Percentiles rank a stretch among this genome's conserved stretches.
Conservation (phyloP, 495 filamentous ascomycete genomes). For the Penicillium nucicola region DNA sequence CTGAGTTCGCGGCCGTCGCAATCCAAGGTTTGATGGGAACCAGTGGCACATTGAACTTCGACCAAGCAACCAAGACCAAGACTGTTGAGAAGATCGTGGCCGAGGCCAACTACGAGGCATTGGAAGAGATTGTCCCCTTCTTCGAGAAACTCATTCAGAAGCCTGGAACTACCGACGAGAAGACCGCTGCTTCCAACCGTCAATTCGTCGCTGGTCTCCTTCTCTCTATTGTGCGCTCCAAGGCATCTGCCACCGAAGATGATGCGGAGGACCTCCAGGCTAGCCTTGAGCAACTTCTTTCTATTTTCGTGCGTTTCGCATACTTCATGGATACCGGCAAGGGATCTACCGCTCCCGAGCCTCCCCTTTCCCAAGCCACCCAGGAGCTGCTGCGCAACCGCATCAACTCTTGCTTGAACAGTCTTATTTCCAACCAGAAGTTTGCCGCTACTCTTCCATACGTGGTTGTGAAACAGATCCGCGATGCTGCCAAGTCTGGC, state of each 20-base stretch:
- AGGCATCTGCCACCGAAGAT: constrained; percentile 29
- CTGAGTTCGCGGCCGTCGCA: constrained; percentile 55
- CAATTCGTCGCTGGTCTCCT: constrained; percentile 49
- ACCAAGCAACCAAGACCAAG: constrained; percentile 83
- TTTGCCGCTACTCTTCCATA: constrained; percentile 49
- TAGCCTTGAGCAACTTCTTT: constrained; percentile 39
- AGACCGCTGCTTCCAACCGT: constrained; percentile 42
- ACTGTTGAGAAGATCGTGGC: constrained; percentile 74
- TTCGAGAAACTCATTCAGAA: constrained; percentile 38
- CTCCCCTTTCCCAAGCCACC: constrained; percentile 54
- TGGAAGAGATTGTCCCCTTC: constrained; percentile 39
- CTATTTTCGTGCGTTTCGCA: constrained; percentile 40
- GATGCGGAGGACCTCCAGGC: constrained; percentile 28
- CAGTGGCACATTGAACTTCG: constrained; percentile 73
- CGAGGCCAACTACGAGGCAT: constrained; percentile 50
- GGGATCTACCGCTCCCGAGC: constrained; percentile 28
- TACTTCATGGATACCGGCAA: constrained; percentile 35
- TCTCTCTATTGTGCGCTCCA: constrained; percentile 41
- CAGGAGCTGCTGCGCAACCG: constrained; percentile 66
- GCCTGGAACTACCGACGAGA: constrained; percentile 41
- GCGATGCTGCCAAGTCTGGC: constrained; percentile 37
- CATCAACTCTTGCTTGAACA: constrained; percentile 64
- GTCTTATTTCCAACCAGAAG: constrained; percentile 61
- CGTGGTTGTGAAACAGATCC: constrained; percentile 50
- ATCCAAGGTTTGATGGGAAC: constrained; percentile 64